Conservation (phyloP, 352 stramenopile genomes). For the Phytophthora ramorum region DNA sequence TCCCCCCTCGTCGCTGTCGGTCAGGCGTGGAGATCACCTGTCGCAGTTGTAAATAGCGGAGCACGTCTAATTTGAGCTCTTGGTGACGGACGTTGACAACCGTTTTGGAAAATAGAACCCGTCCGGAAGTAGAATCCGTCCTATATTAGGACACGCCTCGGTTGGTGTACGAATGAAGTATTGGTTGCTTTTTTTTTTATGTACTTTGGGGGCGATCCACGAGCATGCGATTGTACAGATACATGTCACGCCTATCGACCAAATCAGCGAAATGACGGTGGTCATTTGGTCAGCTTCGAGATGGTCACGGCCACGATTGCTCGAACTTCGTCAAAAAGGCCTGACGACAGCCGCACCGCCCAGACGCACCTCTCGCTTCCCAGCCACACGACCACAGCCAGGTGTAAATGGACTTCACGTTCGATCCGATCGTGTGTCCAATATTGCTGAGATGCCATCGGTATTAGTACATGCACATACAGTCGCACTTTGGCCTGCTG, state of each 20-base stretch:
- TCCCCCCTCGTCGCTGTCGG: neutral
- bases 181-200: neutral
- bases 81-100: constrained; percentile 16
- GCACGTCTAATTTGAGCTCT: constrained; percentile 22
- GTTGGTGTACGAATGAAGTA: neutral
- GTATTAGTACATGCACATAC: too few species aligned
- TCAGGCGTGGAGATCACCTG: constrained; percentile 7
- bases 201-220: neutral
- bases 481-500: too few species aligned
- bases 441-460: constrained; percentile 1
- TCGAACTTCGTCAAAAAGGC: constrained; percentile 8
- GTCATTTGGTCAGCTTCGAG: constrained; percentile 3
- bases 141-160: neutral
- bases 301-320: neutral
- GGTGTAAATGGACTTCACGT: constrained; percentile 12
- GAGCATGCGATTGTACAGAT: neutral
- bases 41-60: constrained; percentile 28
- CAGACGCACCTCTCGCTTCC: neutral
- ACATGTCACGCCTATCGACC: neutral
- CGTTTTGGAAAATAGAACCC: constrained; percentile 19
- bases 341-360: constrained; percentile 1
- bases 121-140: constrained; percentile 14
- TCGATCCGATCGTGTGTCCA: constrained; percentile 12
- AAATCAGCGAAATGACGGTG: constrained; percentile 9
- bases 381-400: constrained; percentile 24